These are phyloP conservation scores for Pelagophyceae sp. DNA, from an alignment of 352 stramenopile genomes.

Conservation along the genomic window DNA sequence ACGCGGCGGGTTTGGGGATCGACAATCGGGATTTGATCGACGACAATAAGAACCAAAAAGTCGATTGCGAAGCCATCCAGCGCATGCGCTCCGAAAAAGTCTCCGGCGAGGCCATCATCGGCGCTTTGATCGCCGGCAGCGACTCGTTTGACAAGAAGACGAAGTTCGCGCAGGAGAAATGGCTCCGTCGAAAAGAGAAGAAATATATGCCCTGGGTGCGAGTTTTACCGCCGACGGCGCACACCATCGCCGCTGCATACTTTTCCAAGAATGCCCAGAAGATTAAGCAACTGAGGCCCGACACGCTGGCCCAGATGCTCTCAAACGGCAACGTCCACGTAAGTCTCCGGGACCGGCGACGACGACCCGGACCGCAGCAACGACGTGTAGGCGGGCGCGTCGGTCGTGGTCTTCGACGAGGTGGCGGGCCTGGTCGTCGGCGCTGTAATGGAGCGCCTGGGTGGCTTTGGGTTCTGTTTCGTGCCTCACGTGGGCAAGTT, in stretches of 20 bases:
- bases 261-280: background rate
- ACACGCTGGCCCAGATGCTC: constrained; percentile 10
- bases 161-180: constrained; percentile 77
- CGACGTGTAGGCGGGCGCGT: no score
- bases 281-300: background rate
- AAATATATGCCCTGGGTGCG: constrained; percentile 50
- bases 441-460: background rate
- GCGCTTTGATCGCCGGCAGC: constrained; percentile 71
- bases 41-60: constrained; percentile 24
- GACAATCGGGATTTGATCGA: constrained; percentile 26
- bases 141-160: constrained; percentile 74
- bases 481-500: background rate
- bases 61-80: constrained; percentile 3
- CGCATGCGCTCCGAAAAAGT: background rate
- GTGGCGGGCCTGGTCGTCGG: background rate
- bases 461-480: background rate
- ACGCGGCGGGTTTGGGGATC: background rate
- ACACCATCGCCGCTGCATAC: constrained; percentile 13
- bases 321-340: background rate
- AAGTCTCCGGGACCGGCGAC: background rate
- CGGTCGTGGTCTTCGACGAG: background rate
- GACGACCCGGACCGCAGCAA: background rate
- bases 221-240: constrained; percentile 1
- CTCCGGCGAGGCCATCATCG: constrained; percentile 46
- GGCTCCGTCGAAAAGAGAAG: constrained; percentile 79